phyloP scores from a whole-genome alignment of 257 asterid genomes.

The Fraxinus cuspidata region DNA sequence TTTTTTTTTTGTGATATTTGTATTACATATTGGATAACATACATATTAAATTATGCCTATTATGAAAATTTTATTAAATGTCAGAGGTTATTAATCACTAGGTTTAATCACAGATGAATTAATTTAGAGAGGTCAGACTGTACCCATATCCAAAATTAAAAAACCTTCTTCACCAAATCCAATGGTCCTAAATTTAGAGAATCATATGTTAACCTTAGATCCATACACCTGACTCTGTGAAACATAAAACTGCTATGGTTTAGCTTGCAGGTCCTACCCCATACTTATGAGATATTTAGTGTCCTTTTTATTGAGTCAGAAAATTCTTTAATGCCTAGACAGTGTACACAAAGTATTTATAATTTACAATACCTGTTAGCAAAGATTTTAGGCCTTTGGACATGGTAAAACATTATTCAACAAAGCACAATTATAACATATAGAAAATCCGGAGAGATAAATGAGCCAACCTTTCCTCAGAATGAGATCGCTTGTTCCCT shows the following conservation, averaged over 20 bases:
- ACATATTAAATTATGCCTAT: neutral
- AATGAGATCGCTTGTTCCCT: slow-evolving; percentile 72
- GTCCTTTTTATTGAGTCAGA: neutral
- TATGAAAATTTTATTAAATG: neutral
- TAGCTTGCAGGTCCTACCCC: neutral
- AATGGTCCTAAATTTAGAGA: neutral
- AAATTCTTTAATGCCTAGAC: neutral
- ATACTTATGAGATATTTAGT: neutral
- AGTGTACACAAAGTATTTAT: neutral
- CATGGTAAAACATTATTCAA: neutral
- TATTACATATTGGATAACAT: no score
- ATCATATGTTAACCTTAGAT: neutral
- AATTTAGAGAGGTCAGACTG: neutral
- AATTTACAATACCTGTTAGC: neutral
- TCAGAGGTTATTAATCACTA: no score
- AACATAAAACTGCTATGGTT: neutral
- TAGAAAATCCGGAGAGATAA: neutral
- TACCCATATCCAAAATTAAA: neutral
- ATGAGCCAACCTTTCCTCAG: slow-evolving; percentile 75
- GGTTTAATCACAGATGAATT: no score
- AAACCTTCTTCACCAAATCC: neutral
- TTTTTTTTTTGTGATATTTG: no score
- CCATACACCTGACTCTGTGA: neutral
- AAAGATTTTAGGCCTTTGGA: neutral
- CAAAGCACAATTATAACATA: neutral